phyloP scores from a whole-genome alignment of 305 asterid species.

The Fraxinus latifolia region DNA sequence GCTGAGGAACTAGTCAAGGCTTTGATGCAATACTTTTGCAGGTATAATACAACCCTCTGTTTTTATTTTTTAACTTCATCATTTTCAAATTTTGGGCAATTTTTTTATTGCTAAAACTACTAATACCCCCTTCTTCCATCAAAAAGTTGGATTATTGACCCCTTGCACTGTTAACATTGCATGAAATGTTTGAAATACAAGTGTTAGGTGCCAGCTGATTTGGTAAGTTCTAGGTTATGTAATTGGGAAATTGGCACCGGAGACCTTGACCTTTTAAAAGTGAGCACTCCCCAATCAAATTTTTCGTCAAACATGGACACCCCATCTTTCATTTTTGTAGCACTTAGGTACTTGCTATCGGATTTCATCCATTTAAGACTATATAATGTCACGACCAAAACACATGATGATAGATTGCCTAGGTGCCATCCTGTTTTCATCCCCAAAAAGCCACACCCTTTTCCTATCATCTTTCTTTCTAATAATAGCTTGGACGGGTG shows the following conservation, averaged over 20 bases:
- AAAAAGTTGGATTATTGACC: neutral
- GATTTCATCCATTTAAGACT: neutral
- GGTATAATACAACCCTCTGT: conserved; percentile 38
- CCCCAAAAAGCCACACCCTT: neutral
- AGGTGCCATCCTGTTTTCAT: neutral
- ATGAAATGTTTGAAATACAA: neutral
- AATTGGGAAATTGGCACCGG: neutral
- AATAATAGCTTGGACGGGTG: neutral
- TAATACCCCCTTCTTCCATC: neutral
- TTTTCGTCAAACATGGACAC: neutral
- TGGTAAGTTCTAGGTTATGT: neutral
- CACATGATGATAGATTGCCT: neutral
- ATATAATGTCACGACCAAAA: neutral
- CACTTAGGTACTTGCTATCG: neutral
- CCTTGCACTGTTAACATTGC: neutral
- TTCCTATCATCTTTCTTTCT: neutral
- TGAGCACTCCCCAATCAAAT: neutral
- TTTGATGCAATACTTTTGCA: conserved; percentile 62
- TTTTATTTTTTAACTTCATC: conserved; percentile 13
- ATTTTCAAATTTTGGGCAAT: neutral
- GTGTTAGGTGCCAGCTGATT: neutral
- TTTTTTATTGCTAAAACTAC: neutral
- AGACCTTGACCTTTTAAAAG: neutral
- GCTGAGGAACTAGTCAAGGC: conserved; percentile 55
- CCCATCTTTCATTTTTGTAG: neutral